These are phyloP conservation scores for Cladosporium oxysporum DNA, from an alignment of 2,329 filamentous ascomycete genomes.

Conservation along the genomic window DNA sequence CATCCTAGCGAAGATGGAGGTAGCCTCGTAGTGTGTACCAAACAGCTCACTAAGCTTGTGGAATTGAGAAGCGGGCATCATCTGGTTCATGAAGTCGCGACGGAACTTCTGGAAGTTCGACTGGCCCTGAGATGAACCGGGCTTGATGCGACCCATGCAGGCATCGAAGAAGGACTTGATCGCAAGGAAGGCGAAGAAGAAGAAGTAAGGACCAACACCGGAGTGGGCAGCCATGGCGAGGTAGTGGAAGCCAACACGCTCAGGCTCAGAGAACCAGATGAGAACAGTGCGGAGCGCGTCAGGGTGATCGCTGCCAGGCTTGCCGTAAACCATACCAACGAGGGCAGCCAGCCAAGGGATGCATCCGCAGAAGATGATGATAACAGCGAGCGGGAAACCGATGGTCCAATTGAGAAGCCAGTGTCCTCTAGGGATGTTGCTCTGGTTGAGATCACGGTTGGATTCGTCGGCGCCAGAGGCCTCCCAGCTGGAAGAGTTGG, in stretches of 20 bases:
- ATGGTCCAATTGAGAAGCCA: constrained; percentile 47
- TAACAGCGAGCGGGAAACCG: constrained; percentile 46
- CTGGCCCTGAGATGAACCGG: constrained; percentile 36
- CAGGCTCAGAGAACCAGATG: constrained; percentile 52
- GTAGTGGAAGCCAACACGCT: constrained; percentile 54
- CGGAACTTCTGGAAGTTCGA: constrained; percentile 49
- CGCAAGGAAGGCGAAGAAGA: constrained; percentile 47
- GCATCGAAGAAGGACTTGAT: constrained; percentile 47
- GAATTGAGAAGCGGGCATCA: constrained; percentile 49
- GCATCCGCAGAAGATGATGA: constrained; percentile 47
- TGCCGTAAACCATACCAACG: constrained; percentile 48
- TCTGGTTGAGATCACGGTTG: constrained; percentile 48
- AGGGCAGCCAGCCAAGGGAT: constrained; percentile 46
- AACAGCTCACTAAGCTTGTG: constrained; percentile 54
- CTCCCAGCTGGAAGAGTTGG: constrained; percentile 62
- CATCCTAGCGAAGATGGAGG: constrained; percentile 52
- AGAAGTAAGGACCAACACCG: constrained; percentile 47
- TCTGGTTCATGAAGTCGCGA: constrained; percentile 45
- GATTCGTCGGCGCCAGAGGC: constrained; percentile 48
- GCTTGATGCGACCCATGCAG: constrained; percentile 35
- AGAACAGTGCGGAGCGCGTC: constrained; percentile 48
- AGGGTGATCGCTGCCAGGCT: constrained; percentile 35
- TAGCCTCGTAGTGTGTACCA: constrained; percentile 58
- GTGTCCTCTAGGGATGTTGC: constrained; percentile 46
- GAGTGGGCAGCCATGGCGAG: constrained; percentile 48